Evolutionary conservation across 805 yeast genomes (phyloP).

Genomic region (Suhomyces prunicola): DNA sequence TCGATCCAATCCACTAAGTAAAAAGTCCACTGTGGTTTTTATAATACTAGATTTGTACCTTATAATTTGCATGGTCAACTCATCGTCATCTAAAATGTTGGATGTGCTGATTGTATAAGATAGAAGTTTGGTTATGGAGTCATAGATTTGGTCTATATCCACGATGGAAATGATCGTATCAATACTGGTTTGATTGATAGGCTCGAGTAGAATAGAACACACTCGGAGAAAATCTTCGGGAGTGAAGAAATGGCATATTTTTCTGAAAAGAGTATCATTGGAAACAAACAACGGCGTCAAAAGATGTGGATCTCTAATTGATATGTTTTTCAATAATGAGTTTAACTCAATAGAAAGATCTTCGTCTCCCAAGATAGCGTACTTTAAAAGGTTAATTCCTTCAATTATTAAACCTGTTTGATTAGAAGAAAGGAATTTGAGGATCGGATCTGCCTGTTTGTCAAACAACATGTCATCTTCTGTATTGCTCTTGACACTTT

Average conservation of each 20-base stretch:
- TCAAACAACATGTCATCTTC: constrained; percentile 11
- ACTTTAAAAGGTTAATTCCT: constrained; percentile 36
- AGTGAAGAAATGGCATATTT: constrained; percentile 21
- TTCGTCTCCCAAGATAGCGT: constrained; percentile 37
- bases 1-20: constrained; percentile 22
- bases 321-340: constrained; percentile 21
- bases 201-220: constrained; percentile 21
- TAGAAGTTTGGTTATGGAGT: constrained; percentile 25
- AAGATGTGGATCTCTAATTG: constrained; percentile 27
- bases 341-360: constrained; percentile 24
- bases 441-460: constrained; percentile 31
- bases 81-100: constrained; percentile 25
- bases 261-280: constrained; percentile 23
- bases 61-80: constrained; percentile 37
- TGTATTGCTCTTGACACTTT: background rate
- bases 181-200: constrained; percentile 18
- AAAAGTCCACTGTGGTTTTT: constrained; percentile 24
- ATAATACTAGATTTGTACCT: constrained; percentile 29
- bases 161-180: constrained; percentile 21
- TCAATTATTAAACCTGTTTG: constrained; percentile 28
- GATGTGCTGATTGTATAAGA: constrained; percentile 30
- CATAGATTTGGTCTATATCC: constrained; percentile 27
- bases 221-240: constrained; percentile 37
- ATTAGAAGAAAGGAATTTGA: constrained; percentile 33
- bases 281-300: constrained; percentile 31